A percentile compares a stretch with the other conserved stretches of the same genome.
phyloP scores from a whole-genome alignment of 768 basidiomycete species.

The Lentinula sp. region DNA sequence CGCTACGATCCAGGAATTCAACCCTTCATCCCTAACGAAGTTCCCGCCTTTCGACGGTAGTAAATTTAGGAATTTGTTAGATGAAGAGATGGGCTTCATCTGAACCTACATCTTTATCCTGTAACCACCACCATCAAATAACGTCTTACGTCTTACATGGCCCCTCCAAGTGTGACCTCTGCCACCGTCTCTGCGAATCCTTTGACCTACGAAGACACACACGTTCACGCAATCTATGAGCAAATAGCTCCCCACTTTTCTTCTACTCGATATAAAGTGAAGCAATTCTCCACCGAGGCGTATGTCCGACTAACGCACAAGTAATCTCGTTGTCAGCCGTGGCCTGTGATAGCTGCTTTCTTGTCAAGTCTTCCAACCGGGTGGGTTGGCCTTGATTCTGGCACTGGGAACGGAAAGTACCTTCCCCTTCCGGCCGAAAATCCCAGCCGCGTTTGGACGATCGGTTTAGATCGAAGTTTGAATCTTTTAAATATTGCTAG shows the following conservation, averaged over 20 bases:
- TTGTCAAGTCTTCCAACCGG: constrained; percentile 65
- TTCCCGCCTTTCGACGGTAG: constrained; percentile 69
- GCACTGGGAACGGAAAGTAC: constrained; percentile 98
- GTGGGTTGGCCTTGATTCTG: constrained; percentile 88
- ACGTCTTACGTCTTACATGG: background rate
- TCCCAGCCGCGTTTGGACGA: constrained; percentile 56
- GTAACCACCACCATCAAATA: background rate
- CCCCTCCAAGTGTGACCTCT: constrained; percentile 27
- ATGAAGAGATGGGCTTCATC: constrained; percentile 74
- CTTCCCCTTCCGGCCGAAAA: constrained; percentile 66
- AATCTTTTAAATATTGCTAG: constrained; percentile 75
- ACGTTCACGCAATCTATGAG: constrained; percentile 84
- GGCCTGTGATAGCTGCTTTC: constrained; percentile 82
- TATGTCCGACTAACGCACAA: background rate
- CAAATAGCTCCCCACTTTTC: constrained; percentile 85
- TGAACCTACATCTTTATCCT: constrained; percentile 14
- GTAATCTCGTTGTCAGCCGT: constrained; percentile 48
- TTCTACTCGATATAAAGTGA: constrained; percentile 82
- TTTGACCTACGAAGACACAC: constrained; percentile 57
- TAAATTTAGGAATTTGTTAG: constrained; percentile 61
- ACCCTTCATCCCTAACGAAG: constrained; percentile 35
- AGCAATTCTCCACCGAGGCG: constrained; percentile 6
- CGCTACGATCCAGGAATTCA: constrained; percentile 42
- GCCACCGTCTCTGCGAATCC: constrained; percentile 42
- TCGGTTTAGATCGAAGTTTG: constrained; percentile 80